A percentile compares a stretch with the other conserved stretches of the same genome.
phyloP scores from a whole-genome alignment of 306 rosid species.

The Vicia faba region DNA sequence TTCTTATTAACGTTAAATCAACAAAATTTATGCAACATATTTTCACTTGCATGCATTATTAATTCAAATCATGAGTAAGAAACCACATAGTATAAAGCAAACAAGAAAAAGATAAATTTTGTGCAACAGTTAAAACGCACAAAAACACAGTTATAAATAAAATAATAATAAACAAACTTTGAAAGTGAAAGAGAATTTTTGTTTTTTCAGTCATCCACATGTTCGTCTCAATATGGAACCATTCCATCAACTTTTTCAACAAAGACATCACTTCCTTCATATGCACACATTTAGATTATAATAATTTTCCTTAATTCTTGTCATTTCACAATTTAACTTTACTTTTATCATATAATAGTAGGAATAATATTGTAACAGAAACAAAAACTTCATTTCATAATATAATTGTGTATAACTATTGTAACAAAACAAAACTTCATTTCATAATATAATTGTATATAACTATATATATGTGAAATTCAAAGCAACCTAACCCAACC shows the following conservation, averaged over 20 bases:
- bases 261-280: conserved; percentile 22
- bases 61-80: no score
- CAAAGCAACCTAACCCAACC: conserved; percentile 42
- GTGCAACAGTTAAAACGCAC: not conserved
- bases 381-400: conserved; percentile 20
- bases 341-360: not conserved
- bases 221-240: conserved; percentile 37
- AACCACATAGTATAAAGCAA: no score
- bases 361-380: no score
- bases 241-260: conserved; percentile 46
- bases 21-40: no score
- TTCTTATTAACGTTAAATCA: not conserved
- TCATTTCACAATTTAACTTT: not conserved
- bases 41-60: no score
- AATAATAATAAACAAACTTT: conserved; percentile 11
- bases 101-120: not conserved
- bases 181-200: conserved; percentile 33
- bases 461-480: conserved; percentile 5
- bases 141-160: conserved; percentile 23
- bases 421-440: not conserved
- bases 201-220: not conserved
- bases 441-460: conserved; percentile 13
- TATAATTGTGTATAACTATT: not conserved
- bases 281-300: conserved; percentile 33
- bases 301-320: conserved; percentile 14